Evolutionary conservation across 495 filamentous ascomycete species (phyloP).

Genomic region (Opeltia flavorubescens): DNA sequence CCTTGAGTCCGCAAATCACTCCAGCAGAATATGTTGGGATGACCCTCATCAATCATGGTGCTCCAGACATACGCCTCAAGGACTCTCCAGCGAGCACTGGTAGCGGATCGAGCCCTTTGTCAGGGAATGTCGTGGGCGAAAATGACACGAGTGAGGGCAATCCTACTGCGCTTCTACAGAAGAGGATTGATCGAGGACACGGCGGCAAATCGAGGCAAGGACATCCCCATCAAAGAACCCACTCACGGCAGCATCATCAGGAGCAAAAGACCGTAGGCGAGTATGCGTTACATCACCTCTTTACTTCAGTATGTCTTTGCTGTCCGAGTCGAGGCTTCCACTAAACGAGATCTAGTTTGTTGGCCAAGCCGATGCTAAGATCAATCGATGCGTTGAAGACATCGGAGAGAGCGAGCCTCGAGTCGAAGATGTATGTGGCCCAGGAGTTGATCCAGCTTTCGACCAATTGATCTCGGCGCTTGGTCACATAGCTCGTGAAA

Average conservation of each 20-base stretch:
- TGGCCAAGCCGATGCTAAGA: conserved; percentile 83
- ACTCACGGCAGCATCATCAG: conserved; percentile 61
- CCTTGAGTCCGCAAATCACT: conserved; percentile 57
- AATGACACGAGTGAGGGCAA: conserved; percentile 5
- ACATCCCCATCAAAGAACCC: conserved; percentile 64
- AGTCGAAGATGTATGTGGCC: conserved; percentile 79
- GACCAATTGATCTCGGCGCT: conserved; percentile 89
- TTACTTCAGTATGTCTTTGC: conserved; percentile 57
- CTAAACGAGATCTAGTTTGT: conserved; percentile 29
- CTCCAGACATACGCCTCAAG: conserved; percentile 10
- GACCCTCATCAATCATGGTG: conserved; percentile 18
- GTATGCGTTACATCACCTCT: conserved; percentile 91
- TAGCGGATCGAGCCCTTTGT: not conserved
- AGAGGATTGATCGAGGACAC: conserved; percentile 46
- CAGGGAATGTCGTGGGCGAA: conserved; percentile 7
- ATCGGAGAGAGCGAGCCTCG: conserved; percentile 61
- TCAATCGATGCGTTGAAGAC: conserved; percentile 65
- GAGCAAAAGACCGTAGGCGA: conserved; percentile 86
- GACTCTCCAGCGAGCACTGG: conserved; percentile 7
- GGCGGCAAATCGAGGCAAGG: conserved; percentile 54
- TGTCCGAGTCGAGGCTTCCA: not conserved
- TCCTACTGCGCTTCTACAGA: conserved; percentile 19
- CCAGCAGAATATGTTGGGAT: conserved; percentile 24
- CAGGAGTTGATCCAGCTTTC: conserved; percentile 77
- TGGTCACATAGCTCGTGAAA: conserved; percentile 82